These are phyloP conservation scores for Parafenestella ontariensis DNA, from an alignment of 2,329 filamentous ascomycete genomes.

Conservation along the genomic window DNA sequence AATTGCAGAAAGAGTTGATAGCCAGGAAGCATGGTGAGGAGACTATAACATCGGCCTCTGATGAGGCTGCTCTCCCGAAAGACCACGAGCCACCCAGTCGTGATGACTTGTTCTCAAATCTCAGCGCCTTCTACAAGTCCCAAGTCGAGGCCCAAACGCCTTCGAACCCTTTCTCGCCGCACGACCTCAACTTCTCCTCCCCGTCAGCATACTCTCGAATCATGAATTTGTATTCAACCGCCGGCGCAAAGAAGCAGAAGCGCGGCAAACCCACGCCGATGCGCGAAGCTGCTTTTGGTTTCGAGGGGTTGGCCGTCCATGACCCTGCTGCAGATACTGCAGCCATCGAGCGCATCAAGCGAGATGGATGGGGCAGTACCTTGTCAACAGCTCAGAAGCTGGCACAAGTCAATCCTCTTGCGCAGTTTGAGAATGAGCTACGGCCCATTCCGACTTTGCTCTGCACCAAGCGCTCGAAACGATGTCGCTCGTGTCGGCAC, in stretches of 20 bases:
- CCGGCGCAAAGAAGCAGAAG: constrained; percentile 61
- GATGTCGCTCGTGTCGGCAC: constrained; percentile 89
- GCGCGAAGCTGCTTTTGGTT: constrained; percentile 75
- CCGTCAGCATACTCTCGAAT: constrained; percentile 85
- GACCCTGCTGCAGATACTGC: constrained; percentile 66
- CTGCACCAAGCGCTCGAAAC: constrained; percentile 90
- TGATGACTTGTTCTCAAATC: constrained; percentile 74
- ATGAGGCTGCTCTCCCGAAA: constrained; percentile 12
- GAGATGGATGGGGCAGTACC: constrained; percentile 72
- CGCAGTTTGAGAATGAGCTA: constrained; percentile 74
- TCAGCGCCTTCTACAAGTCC: constrained; percentile 81
- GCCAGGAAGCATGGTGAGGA: constrained; percentile 25
- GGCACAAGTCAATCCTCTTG: constrained; percentile 57
- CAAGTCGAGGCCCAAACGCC: constrained; percentile 69
- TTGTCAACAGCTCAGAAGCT: constrained; percentile 60
- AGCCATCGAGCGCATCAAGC: constrained; percentile 62
- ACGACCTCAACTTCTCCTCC: constrained; percentile 68
- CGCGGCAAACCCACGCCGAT: constrained; percentile 73
- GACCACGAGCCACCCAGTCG: constrained; percentile 57
- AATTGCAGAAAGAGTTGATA: constrained; percentile 43
- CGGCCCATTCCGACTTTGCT: constrained; percentile 83
- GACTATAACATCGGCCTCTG: constrained; percentile 24
- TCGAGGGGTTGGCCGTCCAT: constrained; percentile 75
- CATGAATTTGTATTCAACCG: constrained; percentile 82
- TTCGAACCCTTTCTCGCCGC: constrained; percentile 52